These are phyloP conservation scores for Penicillium aurantiogriseum DNA, from an alignment of 2,329 filamentous ascomycete species.

Conservation along the genomic window DNA sequence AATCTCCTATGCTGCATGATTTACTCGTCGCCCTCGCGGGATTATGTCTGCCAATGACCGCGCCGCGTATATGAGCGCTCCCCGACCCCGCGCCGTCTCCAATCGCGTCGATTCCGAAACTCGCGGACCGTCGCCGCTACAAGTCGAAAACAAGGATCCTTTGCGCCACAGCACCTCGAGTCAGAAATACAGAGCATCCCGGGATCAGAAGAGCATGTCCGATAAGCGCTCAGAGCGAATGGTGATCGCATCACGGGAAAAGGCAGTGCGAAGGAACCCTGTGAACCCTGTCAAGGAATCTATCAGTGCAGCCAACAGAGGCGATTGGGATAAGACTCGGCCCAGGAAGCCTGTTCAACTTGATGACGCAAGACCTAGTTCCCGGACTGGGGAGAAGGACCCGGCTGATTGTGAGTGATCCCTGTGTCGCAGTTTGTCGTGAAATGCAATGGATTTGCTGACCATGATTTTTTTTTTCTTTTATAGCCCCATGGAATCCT, in stretches of 20 bases:
- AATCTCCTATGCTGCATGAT: constrained; percentile 25
- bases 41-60: constrained; percentile 44
- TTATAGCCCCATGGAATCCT: constrained; percentile 67
- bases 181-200: constrained; percentile 33
- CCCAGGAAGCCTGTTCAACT: constrained; percentile 27
- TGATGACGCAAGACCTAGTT: constrained; percentile 27
- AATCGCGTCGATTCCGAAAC: constrained; percentile 40
- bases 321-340: constrained; percentile 36
- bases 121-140: constrained; percentile 32
- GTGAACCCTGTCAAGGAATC: constrained; percentile 55
- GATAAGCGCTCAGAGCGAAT: constrained; percentile 44
- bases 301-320: constrained; percentile 31
- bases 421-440: not conserved
- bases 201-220: constrained; percentile 35
- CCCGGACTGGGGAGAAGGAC: constrained; percentile 36
- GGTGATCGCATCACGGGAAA: constrained; percentile 62
- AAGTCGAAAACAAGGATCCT: constrained; percentile 33
- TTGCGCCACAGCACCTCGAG: constrained; percentile 32
- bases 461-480: constrained; percentile 9
- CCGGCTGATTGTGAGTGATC: constrained; percentile 30
- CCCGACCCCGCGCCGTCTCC: constrained; percentile 43
- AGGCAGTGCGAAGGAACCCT: constrained; percentile 60
- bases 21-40: constrained; percentile 24
- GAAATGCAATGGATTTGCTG: constrained; percentile 12
- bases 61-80: constrained; percentile 38